Conservation (phyloP, 805 yeast species). For the Starmerella potacharoeniae region DNA sequence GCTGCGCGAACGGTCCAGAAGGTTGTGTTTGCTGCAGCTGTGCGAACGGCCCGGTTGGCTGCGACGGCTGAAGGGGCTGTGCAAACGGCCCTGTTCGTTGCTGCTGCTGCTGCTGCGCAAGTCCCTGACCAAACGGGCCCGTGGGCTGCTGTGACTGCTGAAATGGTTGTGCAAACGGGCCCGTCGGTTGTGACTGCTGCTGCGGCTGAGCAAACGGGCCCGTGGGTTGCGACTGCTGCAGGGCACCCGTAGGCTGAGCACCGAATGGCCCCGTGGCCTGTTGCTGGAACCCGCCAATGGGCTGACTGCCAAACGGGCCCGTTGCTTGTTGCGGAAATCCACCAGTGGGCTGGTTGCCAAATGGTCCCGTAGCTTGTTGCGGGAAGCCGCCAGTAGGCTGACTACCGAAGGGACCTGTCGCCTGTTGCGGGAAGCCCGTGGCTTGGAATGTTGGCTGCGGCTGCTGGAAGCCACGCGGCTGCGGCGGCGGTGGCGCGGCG, state of each 20-base stretch:
- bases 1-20: slow-evolving; percentile 16
- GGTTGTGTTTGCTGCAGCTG: slow-evolving; percentile 5
- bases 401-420: slow-evolving; percentile 2
- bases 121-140: slow-evolving; percentile 15
- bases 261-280: slow-evolving; percentile 24
- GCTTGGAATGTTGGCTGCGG: slow-evolving; percentile 23
- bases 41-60: slow-evolving; percentile 11
- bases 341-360: not conserved
- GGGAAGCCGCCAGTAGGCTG: slow-evolving; percentile 12
- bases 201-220: not conserved
- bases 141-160: slow-evolving; percentile 6
- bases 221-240: slow-evolving; percentile 23
- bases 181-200: slow-evolving; percentile 16
- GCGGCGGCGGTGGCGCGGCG: slow-evolving; percentile 26
- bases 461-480: slow-evolving; percentile 25
- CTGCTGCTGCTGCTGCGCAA: slow-evolving; percentile 3
- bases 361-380: slow-evolving; percentile 18
- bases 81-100: slow-evolving; percentile 3
- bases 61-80: slow-evolving; percentile 3
- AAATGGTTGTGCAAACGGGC: slow-evolving; percentile 11
- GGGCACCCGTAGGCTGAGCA: not conserved
- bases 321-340: slow-evolving; percentile 17
- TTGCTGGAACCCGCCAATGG: slow-evolving; percentile 20
- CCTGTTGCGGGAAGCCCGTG: not conserved
- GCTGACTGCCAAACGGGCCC: slow-evolving; percentile 13